Evolutionary conservation across 371 early-diverging fungal genomes (phyloP).

Genomic region (Mucor circinelloides): DNA sequence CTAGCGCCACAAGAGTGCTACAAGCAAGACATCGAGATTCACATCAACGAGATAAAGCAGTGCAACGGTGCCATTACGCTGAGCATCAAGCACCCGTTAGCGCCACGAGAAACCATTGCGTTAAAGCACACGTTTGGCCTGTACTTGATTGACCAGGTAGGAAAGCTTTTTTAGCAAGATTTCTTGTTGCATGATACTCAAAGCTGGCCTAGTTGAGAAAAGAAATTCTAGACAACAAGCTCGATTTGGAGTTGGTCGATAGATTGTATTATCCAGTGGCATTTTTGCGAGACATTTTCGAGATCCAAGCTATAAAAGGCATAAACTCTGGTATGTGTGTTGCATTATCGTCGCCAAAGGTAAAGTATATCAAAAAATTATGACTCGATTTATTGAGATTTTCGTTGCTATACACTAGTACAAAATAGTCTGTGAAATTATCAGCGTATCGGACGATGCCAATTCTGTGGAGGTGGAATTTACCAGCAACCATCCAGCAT

Average conservation of each 20-base stretch:
- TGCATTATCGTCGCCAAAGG: constrained; percentile 12
- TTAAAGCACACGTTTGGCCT: constrained; percentile 41
- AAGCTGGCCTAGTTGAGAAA: background rate
- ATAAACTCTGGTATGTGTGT: constrained; percentile 20
- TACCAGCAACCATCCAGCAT: background rate
- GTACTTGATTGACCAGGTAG: constrained; percentile 50
- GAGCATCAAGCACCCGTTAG: constrained; percentile 22
- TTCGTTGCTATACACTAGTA: background rate
- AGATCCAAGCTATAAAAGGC: constrained; percentile 30
- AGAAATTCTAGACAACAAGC: background rate
- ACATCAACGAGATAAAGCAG: constrained; percentile 9
- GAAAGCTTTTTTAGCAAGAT: background rate
- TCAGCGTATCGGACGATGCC: constrained; percentile 1
- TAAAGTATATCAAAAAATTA: background rate
- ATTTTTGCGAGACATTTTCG: constrained; percentile 29
- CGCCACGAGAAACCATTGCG: constrained; percentile 9
- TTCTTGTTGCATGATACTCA: background rate
- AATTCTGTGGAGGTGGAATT: constrained; percentile 7
- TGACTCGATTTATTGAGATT: background rate
- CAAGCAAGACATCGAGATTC: constrained; percentile 16
- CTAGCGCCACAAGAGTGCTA: constrained; percentile 13
- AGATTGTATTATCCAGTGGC: constrained; percentile 5
- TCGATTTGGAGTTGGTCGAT: background rate
- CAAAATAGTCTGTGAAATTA: constrained; percentile 10
- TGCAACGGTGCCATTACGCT: constrained; percentile 30